Evolutionary conservation across 768 basidiomycete species (phyloP), one percentile per base, ranked within the genome.

Genomic region (Favolaschia claudopus): DNA sequence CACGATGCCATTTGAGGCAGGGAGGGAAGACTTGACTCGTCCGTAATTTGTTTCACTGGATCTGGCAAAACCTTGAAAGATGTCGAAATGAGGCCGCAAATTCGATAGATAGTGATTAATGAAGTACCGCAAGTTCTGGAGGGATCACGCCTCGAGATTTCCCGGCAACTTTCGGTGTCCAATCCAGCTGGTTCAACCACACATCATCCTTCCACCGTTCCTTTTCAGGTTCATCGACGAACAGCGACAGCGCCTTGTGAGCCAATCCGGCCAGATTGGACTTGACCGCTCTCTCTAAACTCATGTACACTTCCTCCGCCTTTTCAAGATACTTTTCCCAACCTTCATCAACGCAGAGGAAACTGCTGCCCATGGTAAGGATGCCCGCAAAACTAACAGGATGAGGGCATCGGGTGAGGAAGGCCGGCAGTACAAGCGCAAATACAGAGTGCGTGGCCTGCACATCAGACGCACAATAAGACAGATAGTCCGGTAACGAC

Each of bases 321-420:
- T 80, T 82, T 32, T 82, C 76, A 19, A 98, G 71, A 73, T 99
- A 99, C 13, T 76, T 75, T 60, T 95, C 87, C 97, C 96, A 99
- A 49, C 85, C 81, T 65, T 94, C 81, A 70, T 99, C 92, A 44
- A 99, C 95, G 1, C 94, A 89, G 37, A 99, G 78, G 68, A 98
- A 93, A 47, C 92, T 89, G 17, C 89, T 93, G 1, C 93, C 92
- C 97, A 99, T 99, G 4, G 86, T 86, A 38, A 96, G 76, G 25
- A 95, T 83, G 6, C 96, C 96, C 0, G 95, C 89, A 70, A 98
- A 98, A 1, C 93, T 91, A 3, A 93, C 95, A 0, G 96, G 97
- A 70, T 90, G 92, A 0, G 96, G 95, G 72, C 96, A 99, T 6
- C 86, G 86, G 27, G 79, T 70, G 38, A 95, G 80, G 70, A 96